Evolutionary conservation across 495 filamentous ascomycete species (phyloP).

Genomic region (Podospora tetraspora): DNA sequence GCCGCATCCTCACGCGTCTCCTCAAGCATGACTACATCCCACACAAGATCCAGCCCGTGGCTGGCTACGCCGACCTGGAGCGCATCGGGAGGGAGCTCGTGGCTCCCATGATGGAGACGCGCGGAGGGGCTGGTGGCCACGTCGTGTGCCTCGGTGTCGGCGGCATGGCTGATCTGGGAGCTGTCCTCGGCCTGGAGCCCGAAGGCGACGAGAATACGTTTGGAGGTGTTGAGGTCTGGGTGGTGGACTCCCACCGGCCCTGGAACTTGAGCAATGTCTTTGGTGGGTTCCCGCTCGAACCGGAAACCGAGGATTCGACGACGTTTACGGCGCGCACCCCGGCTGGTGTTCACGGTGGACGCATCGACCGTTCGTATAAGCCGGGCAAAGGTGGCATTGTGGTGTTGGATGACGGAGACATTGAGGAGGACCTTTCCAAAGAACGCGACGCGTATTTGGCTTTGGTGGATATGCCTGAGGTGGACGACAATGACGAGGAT

Average conservation of each 20-base stretch:
- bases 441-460: constrained; percentile 79
- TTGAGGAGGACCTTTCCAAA: constrained; percentile 71
- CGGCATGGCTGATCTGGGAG: constrained; percentile 78
- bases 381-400: constrained; percentile 78
- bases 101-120: constrained; percentile 70
- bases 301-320: constrained; percentile 42
- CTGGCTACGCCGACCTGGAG: constrained; percentile 85
- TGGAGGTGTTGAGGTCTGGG: constrained; percentile 83
- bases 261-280: constrained; percentile 97
- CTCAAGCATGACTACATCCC: constrained; percentile 95
- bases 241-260: constrained; percentile 82
- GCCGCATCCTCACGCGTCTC: constrained; percentile 83
- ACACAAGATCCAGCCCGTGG: constrained; percentile 95
- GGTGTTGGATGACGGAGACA: constrained; percentile 94
- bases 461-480: constrained; percentile 80
- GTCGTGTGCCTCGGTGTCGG: constrained; percentile 92
- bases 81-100: constrained; percentile 71
- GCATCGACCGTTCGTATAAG: constrained; percentile 62
- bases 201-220: constrained; percentile 56
- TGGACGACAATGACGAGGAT: constrained; percentile 65
- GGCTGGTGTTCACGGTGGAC: constrained; percentile 54
- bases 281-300: constrained; percentile 56
- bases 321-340: constrained; percentile 46
- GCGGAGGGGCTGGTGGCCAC: constrained; percentile 76
- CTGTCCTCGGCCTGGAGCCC: constrained; percentile 60